Evolutionary conservation across 441 rosid species (phyloP).

Genomic region (Codiaeum variegatum): DNA sequence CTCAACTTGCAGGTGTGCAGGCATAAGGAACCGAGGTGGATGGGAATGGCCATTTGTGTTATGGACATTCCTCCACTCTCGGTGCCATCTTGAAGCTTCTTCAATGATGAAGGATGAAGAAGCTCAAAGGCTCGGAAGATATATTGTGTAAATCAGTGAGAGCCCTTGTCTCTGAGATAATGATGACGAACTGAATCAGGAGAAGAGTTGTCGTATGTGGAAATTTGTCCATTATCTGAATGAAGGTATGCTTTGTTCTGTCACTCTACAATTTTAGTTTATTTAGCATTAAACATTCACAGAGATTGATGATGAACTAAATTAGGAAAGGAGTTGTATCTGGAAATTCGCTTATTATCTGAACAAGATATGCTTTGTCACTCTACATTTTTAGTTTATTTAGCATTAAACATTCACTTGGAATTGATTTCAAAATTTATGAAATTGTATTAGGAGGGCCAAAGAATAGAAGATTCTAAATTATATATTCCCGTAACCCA

Average conservation of each 20-base stretch:
- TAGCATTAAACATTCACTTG: too few relatives aligned
- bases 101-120: conserved; percentile 27
- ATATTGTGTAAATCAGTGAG: conserved; percentile 17
- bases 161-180: conserved; percentile 31
- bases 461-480: neutral
- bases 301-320: too few relatives aligned
- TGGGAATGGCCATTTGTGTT: conserved; percentile 19
- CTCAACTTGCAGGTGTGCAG: conserved; percentile 57
- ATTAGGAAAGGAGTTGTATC: too few relatives aligned
- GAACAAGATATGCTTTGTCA: too few relatives aligned
- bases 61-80: conserved; percentile 32
- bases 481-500: neutral
- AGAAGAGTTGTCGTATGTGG: conserved; percentile 23
- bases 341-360: too few relatives aligned
- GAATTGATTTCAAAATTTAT: too few relatives aligned
- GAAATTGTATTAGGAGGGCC: neutral
- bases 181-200: conserved; percentile 23
- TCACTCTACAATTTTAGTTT: neutral
- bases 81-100: conserved; percentile 40
- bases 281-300: neutral
- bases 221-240: neutral
- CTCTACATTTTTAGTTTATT: neutral
- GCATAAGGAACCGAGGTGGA: conserved; percentile 51
- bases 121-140: conserved; percentile 30
- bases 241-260: conserved; percentile 10